Conservation (phyloP, 2,329 filamentous ascomycete species). For the Colletotrichum zoysiae region DNA sequence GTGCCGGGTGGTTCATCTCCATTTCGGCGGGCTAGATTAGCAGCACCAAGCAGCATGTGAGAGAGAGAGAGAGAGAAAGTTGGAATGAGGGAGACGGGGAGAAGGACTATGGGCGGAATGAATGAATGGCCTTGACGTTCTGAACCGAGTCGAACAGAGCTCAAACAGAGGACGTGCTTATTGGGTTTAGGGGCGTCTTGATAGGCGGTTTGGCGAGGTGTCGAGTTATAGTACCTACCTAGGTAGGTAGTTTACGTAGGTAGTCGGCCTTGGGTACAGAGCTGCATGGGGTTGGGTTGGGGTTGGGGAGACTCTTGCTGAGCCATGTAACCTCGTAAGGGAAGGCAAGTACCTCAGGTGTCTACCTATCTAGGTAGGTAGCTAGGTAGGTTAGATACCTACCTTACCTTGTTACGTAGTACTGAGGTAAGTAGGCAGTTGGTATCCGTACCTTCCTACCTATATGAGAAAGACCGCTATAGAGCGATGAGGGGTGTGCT, state of each 20-base stretch:
- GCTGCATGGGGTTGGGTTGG: background rate
- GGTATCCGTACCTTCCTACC: no score
- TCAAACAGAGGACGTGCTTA: conserved; percentile 3
- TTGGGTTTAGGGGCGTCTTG: background rate
- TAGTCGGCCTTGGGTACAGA: conserved; percentile 7
- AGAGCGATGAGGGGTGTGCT: background rate
- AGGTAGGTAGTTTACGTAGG: background rate
- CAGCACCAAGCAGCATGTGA: conserved; percentile 34
- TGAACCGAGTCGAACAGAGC: conserved; percentile 1
- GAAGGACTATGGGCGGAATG: conserved; percentile 4
- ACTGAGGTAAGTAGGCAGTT: no score
- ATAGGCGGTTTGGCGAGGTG: conserved; percentile 19
- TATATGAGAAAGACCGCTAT: background rate
- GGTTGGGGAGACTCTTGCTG: background rate
- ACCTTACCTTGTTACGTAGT: no score
- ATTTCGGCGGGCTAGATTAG: conserved; percentile 43
- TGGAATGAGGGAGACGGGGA: conserved; percentile 28
- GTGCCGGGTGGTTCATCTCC: conserved; percentile 34
- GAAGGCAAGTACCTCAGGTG: background rate
- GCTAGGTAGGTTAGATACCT: no score
- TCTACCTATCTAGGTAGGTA: no score
- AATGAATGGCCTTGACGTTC: conserved; percentile 2
- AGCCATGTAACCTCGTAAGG: conserved; percentile 4
- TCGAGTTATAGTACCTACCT: background rate
- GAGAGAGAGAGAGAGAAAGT: background rate